These are phyloP conservation scores for Fonsecaea pedrosoi DNA, from an alignment of 2,329 filamentous ascomycete species.

Conservation along the genomic window DNA sequence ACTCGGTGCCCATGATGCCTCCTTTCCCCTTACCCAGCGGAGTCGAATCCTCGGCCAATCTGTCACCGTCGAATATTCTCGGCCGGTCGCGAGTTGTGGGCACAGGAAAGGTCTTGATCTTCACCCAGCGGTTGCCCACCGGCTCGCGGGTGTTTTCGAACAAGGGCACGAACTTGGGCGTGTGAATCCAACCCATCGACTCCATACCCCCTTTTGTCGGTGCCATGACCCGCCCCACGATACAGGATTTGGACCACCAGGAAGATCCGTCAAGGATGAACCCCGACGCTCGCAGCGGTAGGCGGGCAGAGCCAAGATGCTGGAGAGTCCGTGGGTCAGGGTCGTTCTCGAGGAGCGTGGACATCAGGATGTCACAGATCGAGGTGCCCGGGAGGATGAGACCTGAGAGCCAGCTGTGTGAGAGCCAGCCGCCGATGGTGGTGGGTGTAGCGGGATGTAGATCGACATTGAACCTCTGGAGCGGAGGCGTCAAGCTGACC, in stretches of 20 bases:
- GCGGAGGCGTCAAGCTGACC: constrained; percentile 15
- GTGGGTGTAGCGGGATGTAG: constrained; percentile 29
- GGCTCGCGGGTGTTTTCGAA: constrained; percentile 41
- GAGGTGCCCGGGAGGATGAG: constrained; percentile 62
- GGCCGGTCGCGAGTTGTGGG: constrained; percentile 44
- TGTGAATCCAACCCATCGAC: constrained; percentile 63
- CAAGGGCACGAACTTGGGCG: constrained; percentile 49
- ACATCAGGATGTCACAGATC: constrained; percentile 62
- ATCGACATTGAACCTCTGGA: constrained; percentile 29
- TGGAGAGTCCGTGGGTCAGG: constrained; percentile 55
- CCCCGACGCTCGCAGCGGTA: constrained; percentile 57
- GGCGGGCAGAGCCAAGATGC: constrained; percentile 57
- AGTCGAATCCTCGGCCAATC: constrained; percentile 48
- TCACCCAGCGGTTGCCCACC: constrained; percentile 57
- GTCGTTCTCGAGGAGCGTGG: constrained; percentile 61
- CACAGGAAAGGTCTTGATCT: constrained; percentile 50
- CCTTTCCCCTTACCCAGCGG: constrained; percentile 48
- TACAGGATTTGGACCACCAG: constrained; percentile 65
- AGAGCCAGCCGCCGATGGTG: constrained; percentile 61
- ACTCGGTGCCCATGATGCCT: constrained; percentile 47
- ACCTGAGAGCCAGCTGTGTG: constrained; percentile 62
- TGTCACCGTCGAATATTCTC: constrained; percentile 54
- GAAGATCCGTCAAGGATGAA: constrained; percentile 56
- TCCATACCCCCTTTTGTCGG: constrained; percentile 53
- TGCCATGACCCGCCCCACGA: constrained; percentile 62